Conservation (phyloP, 192 early-diverging fungal species). For the Mortierella hygrophila region DNA sequence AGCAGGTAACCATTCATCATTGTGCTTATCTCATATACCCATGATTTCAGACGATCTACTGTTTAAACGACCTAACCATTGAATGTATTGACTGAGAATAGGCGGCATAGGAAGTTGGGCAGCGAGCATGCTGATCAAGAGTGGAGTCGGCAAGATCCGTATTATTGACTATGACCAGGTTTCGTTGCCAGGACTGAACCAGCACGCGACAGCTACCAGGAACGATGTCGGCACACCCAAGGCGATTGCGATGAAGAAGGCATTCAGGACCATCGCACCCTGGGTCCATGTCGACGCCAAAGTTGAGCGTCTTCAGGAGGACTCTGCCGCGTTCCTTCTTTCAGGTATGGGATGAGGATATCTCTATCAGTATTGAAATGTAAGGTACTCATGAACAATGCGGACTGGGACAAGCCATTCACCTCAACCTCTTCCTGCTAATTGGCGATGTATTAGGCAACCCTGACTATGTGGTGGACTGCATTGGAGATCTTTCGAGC, state of each 20-base stretch:
- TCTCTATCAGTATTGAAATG: neutral
- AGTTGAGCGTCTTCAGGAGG: slow-evolving; percentile 79
- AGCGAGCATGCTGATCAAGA: slow-evolving; percentile 91
- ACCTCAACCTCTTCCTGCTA: neutral
- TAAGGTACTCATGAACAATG: neutral
- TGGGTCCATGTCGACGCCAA: slow-evolving; percentile 82
- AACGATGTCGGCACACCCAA: slow-evolving; percentile 91
- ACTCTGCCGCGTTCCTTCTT: slow-evolving; percentile 77
- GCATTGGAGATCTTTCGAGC: slow-evolving; percentile 95
- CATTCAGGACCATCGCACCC: slow-evolving; percentile 85
- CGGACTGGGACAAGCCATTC: neutral
- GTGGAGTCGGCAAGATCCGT: slow-evolving; percentile 88
- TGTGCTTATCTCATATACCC: too few species aligned
- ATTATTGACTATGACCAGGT: slow-evolving; percentile 99
- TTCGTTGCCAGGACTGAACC: slow-evolving; percentile 88
- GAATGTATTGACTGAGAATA: neutral
- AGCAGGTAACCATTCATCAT: slow-evolving; percentile 59
- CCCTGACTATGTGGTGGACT: slow-evolving; percentile 86
- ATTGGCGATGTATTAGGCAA: slow-evolving; percentile 35
- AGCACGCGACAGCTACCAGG: slow-evolving; percentile 90
- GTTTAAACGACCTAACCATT: neutral
- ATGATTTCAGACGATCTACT: too few species aligned
- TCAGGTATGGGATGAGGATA: slow-evolving; percentile 59
- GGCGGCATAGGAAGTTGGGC: slow-evolving; percentile 92
- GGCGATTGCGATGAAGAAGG: slow-evolving; percentile 77